Percentiles rank a stretch among this genome's conserved stretches.
phyloP scores from a whole-genome alignment of 768 basidiomycete species.

The Trametopsis cervina region DNA sequence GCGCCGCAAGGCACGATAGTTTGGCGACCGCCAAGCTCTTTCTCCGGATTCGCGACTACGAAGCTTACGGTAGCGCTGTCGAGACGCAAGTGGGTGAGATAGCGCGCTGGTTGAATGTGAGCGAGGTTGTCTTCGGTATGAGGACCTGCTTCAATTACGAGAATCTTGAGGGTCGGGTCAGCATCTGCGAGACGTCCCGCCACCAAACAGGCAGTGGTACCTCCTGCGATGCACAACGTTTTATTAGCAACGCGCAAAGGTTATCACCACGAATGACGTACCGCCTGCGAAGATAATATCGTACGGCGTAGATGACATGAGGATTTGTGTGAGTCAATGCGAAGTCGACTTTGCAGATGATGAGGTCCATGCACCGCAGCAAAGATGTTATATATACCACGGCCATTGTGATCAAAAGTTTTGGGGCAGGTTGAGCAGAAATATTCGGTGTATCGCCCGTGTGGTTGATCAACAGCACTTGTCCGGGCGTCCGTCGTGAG shows the following conservation, averaged over 20 bases:
- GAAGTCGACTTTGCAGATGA: no score
- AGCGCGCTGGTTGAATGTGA: conserved; percentile 49
- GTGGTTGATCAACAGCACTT: no score
- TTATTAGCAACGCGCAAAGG: not conserved
- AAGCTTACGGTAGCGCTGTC: conserved; percentile 36
- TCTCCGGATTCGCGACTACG: conserved; percentile 29
- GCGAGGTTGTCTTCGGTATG: conserved; percentile 36
- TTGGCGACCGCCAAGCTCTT: conserved; percentile 36
- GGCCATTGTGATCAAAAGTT: no score
- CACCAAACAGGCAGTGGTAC: conserved; percentile 45
- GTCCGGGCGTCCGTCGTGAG: no score
- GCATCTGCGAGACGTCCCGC: conserved; percentile 47
- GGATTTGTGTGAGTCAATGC: no score
- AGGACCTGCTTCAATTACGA: conserved; percentile 53
- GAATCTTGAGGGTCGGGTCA: conserved; percentile 46
- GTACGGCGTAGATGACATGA: no score
- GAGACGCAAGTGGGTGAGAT: conserved; percentile 32
- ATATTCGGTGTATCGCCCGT: no score
- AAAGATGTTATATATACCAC: no score
- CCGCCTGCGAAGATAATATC: conserved; percentile 23
- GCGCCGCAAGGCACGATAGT: conserved; percentile 37
- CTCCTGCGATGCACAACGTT: conserved; percentile 18
- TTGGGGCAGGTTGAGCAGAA: no score
- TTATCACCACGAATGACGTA: not conserved
- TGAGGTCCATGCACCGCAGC: no score